phyloP scores from a whole-genome alignment of 371 early-diverging fungal species.

The Syncephalastrum contaminatum region DNA sequence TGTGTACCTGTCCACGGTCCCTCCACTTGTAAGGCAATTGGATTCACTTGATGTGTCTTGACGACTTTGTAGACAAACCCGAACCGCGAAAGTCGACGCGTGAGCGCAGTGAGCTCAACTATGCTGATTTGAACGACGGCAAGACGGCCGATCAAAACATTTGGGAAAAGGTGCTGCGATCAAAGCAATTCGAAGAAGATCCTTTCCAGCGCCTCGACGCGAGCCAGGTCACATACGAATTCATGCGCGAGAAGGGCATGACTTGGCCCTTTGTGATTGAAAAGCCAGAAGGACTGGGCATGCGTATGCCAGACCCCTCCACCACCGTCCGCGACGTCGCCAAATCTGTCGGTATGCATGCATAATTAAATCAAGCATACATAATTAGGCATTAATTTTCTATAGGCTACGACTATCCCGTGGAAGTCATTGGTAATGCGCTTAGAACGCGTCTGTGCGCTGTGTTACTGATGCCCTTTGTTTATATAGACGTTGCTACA shows the following conservation, averaged over 20 bases:
- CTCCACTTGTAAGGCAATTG: slow-evolving; percentile 45
- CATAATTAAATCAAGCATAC: slow-evolving; percentile 1
- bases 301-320: slow-evolving; percentile 70
- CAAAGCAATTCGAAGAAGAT: slow-evolving; percentile 55
- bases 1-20: slow-evolving; percentile 61
- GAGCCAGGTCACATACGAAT: slow-evolving; percentile 50
- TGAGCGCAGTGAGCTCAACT: slow-evolving; percentile 58
- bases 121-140: slow-evolving; percentile 72
- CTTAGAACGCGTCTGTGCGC: not conserved
- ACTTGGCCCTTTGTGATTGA: slow-evolving; percentile 65
- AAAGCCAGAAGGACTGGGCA: slow-evolving; percentile 65
- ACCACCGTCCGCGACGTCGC: slow-evolving; percentile 74
- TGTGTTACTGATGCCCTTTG: not conserved
- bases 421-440: slow-evolving; percentile 68
- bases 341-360: slow-evolving; percentile 55
- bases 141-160: slow-evolving; percentile 63
- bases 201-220: slow-evolving; percentile 59
- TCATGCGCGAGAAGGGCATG: slow-evolving; percentile 57
- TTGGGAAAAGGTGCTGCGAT: slow-evolving; percentile 59
- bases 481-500: slow-evolving; percentile 69
- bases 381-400: not conserved
- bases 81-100: slow-evolving; percentile 59
- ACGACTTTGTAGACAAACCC: slow-evolving; percentile 23
- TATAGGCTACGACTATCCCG: slow-evolving; percentile 55
- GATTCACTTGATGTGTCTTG: not conserved